Evolutionary conservation across 306 rosid species (phyloP).

Genomic region (Pyrus pyrifolia): DNA sequence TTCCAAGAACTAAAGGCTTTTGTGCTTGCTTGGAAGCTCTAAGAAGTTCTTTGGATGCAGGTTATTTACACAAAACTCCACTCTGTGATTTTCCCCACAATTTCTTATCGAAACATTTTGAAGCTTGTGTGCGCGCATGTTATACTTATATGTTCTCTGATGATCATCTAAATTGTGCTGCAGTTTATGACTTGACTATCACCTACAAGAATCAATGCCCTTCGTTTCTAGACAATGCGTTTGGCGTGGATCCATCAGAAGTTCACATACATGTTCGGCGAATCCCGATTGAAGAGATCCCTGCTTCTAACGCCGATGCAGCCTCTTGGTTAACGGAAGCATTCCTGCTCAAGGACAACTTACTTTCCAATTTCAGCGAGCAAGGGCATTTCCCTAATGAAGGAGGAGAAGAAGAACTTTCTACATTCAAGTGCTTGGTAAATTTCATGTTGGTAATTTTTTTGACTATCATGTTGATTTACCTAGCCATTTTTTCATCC

Average conservation of each 20-base stretch:
- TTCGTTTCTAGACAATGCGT: constrained; percentile 80
- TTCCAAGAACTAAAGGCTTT: constrained; percentile 89
- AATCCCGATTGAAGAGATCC: constrained; percentile 50
- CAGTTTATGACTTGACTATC: constrained; percentile 80
- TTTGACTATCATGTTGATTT: constrained; percentile 46
- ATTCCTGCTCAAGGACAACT: constrained; percentile 46
- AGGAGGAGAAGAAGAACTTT: constrained; percentile 41
- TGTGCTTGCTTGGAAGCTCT: constrained; percentile 73
- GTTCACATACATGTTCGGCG: constrained; percentile 81
- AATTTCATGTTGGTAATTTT: constrained; percentile 33
- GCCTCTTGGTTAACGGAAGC: constrained; percentile 59
- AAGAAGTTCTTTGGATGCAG: constrained; percentile 75
- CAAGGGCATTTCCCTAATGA: constrained; percentile 64
- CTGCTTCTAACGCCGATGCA: constrained; percentile 49
- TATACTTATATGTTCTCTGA: not conserved
- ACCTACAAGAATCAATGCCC: constrained; percentile 83
- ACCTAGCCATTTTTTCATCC: constrained; percentile 60
- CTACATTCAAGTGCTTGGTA: constrained; percentile 47
- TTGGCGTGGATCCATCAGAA: constrained; percentile 88
- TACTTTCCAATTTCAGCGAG: constrained; percentile 52
- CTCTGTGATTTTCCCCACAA: not conserved
- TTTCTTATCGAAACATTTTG: not conserved
- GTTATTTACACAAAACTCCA: constrained; percentile 27
- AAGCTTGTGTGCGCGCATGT: not conserved
- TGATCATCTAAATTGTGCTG: constrained; percentile 13